Base-by-base conservation (phyloP, 306 rosid genomes). In the Lathyrus tuberosus region DNA sequence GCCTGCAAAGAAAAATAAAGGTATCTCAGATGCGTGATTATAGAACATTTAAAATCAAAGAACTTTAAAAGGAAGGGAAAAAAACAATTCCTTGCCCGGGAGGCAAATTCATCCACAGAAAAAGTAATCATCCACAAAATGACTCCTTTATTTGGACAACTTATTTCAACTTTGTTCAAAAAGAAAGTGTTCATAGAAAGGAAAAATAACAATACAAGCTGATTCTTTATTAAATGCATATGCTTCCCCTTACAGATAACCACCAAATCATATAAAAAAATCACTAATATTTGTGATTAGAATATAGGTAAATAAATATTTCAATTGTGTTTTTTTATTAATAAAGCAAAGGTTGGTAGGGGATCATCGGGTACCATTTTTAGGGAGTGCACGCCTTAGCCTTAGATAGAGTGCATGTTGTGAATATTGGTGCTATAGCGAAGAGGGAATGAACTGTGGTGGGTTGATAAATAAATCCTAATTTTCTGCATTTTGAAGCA, bases 1-100 rank as follows among this genome's bases (percentile, higher is more conserved):
- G 85, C 91, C 96, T 92, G 89, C 85, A 83, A 71, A 51, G 13
- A 67, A 65, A 42, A 61, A 54, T 8, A 11, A 33, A 35, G 12
- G 53, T 10, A n/a, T 24, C 22, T 65, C 20, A 75, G 52, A 71
- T 64, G 30, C 52, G 20, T 40, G 59, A 51, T 31, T 8, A 49
- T 16, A 49, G 17, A 56, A 18, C 35, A 61, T 20, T 0, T 10
- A 53, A 51, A 14, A 24, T 37, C 22, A 58, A 46, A 35, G 8
- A 42, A 9, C 33, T 16, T 43, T 47, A 22, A 20, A 28, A 2
- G 30, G 14, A 4, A 28, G 16, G 22, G 8, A 2, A 62, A 62
- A 40, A 24, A 18, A n/a, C 52, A 10, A n/a, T 53, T 28, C 46
- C 30, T 51, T 35, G n/a, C 12, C 16, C 26, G 5, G 59, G 62